Base-by-base conservation (phyloP, 2,329 filamentous ascomycete species). In the Stemphylium vesicarium region DNA sequence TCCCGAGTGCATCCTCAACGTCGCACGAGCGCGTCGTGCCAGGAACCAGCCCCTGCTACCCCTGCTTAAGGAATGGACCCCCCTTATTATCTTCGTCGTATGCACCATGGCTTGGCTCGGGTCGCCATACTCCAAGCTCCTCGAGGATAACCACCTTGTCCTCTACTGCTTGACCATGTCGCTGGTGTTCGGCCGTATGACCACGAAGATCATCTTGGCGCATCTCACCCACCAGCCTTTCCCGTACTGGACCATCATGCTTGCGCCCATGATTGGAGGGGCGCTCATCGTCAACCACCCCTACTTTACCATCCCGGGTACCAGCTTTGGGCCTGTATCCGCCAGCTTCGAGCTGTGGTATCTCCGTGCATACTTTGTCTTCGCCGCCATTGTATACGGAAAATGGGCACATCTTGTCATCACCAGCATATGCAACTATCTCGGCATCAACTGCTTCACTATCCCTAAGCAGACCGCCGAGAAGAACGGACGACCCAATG, bases 121-220 rank as follows among this genome's bases (percentile, higher is more conserved):
- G 73, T 96, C 91, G 13, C 93, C 94, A 0, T 86, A 96, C 80
- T 96, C 93, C 55, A 88, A 85, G 10, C 79, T 99, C 33, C 84
- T 96, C 71, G 78, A 80, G 32, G 87, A 96, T 56, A 97, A 98
- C 78, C 90, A 95, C 70, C 85, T 99, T 1, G 87, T 96, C 10
- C 85, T 98, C 41, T 96, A 96, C 77, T 97, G 93, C 80, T 78
- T 96, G 56, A 96, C 91, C 56, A 90, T 98, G 82, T 90, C 91
- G n/a, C 93, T 98, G 68, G 95, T 97, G 55, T 98, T 99, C 75
- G 95, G 95, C 32, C 89, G 95, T 64, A 92, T 99, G 88, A 98
- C 95, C 0, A 99, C 95, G 35, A 99, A 98, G 81, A 98, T 98
- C 77, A 99, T 99, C 72, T 87, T 99, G 15, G 94, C 95, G 2